These are phyloP conservation scores for Rosellinia necatrix DNA, from an alignment of 2,329 filamentous ascomycete species.

Conservation along the genomic window DNA sequence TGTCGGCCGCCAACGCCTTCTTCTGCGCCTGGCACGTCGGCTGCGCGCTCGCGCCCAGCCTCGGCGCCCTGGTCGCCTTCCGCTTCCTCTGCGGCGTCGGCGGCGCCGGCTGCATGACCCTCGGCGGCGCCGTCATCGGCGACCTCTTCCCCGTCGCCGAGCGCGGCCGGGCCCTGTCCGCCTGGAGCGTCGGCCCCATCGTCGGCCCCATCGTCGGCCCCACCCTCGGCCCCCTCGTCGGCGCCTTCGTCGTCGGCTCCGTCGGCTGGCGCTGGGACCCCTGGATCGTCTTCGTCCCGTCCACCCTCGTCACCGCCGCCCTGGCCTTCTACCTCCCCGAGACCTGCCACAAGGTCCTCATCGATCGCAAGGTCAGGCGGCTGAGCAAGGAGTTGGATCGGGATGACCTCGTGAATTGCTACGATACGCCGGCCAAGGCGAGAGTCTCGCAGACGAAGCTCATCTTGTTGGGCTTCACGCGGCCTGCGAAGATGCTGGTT, in stretches of 20 bases:
- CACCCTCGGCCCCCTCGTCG: conserved; percentile 52
- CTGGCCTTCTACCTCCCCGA: conserved; percentile 50
- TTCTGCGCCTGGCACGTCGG: conserved; percentile 69
- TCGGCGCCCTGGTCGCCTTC: conserved; percentile 62
- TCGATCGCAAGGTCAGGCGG: conserved; percentile 52
- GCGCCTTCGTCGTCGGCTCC: conserved; percentile 53
- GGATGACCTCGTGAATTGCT: conserved; percentile 52
- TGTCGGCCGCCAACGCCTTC: conserved; percentile 60
- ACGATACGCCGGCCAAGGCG: conserved; percentile 40
- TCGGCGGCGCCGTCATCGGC: conserved; percentile 59
- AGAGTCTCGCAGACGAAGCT: conserved; percentile 38
- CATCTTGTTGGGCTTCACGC: conserved; percentile 50
- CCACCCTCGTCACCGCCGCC: conserved; percentile 41
- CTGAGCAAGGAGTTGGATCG: conserved; percentile 53
- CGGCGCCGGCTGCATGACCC: conserved; percentile 58
- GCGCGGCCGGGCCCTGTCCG: conserved; percentile 53
- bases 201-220: conserved; percentile 54
- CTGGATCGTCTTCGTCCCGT: conserved; percentile 57
- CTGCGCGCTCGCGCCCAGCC: conserved; percentile 61
- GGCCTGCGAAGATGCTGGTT: conserved; percentile 57
- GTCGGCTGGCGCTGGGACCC: conserved; percentile 59
- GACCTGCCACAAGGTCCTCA: conserved; percentile 56
- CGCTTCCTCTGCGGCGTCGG: conserved; percentile 64
- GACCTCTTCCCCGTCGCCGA: conserved; percentile 57
- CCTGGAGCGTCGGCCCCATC: conserved; percentile 53